Conservation (phyloP, 805 yeast genomes). For the Lipomyces kockii region DNA sequence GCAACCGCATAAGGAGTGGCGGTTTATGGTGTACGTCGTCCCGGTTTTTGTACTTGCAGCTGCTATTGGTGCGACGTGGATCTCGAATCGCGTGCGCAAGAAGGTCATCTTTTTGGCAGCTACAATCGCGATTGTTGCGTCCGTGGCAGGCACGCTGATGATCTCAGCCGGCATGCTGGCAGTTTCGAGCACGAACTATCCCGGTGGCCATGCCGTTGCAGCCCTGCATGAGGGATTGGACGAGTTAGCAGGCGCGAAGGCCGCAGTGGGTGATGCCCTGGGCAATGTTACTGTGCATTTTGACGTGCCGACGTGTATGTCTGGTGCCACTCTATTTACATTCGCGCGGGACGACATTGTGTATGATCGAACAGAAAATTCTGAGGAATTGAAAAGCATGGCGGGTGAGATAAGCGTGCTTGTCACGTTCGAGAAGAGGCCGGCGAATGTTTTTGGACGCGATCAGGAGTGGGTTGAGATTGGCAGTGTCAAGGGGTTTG, state of each 20-base stretch:
- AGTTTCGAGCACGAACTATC: conserved; percentile 77
- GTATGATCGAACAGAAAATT: conserved; percentile 80
- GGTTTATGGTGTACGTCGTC: conserved; percentile 76
- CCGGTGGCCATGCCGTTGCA: conserved; percentile 80
- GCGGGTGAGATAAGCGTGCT: conserved; percentile 60
- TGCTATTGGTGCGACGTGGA: conserved; percentile 57
- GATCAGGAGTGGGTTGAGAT: conserved; percentile 52
- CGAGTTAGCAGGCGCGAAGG: conserved; percentile 64
- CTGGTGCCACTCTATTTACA: conserved; percentile 80
- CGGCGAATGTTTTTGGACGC: conserved; percentile 8
- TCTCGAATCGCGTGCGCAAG: conserved; percentile 29
- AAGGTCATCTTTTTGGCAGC: conserved; percentile 42
- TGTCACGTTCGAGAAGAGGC: conserved; percentile 48
- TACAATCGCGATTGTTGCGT: conserved; percentile 45
- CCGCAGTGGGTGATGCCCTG: conserved; percentile 88
- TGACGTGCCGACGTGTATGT: conserved; percentile 83
- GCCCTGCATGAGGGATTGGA: conserved; percentile 53
- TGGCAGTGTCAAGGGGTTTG: conserved; percentile 49
- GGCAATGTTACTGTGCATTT: conserved; percentile 60
- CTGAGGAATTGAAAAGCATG: conserved; percentile 44
- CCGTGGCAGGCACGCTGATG: conserved; percentile 42
- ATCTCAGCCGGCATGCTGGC: conserved; percentile 52
- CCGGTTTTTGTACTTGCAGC: conserved; percentile 72
- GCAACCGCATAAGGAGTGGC: conserved; percentile 94
- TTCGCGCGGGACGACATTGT: conserved; percentile 51